Evolutionary conservation across 2,329 filamentous ascomycete species (phyloP).

Genomic region (Epichloe sibirici): DNA sequence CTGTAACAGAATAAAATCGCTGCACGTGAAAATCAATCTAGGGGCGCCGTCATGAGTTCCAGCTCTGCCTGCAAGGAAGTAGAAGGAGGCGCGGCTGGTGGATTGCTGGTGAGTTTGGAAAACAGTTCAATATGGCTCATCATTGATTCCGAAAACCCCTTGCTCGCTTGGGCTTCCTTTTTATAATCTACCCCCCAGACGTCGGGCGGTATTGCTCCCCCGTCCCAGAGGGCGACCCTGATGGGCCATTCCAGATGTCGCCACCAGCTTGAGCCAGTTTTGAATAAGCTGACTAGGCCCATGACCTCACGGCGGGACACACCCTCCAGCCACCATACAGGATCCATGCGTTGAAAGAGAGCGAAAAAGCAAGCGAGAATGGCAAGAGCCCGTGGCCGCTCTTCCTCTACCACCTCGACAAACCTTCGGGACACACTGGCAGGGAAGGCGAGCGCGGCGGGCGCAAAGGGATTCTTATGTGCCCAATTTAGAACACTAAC

Average conservation of each 20-base stretch:
- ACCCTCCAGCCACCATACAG: conserved; percentile 58
- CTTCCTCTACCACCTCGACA: conserved; percentile 45
- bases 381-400: conserved; percentile 48
- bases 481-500: conserved; percentile 57
- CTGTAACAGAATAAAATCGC: neutral
- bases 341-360: conserved; percentile 47
- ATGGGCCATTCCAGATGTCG: conserved; percentile 49
- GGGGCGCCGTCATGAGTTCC: conserved; percentile 19
- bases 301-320: conserved; percentile 54
- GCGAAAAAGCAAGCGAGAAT: conserved; percentile 57
- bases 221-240: conserved; percentile 45
- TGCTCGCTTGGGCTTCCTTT: conserved; percentile 25
- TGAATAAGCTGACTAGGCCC: conserved; percentile 48
- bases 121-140: conserved; percentile 29
- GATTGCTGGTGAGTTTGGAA: conserved; percentile 23
- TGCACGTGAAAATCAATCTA: conserved; percentile 16
- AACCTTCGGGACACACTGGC: conserved; percentile 50
- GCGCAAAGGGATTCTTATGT: conserved; percentile 45
- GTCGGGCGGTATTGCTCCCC: conserved; percentile 38
- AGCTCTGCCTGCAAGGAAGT: conserved; percentile 20
- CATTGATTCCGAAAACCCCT: conserved; percentile 23
- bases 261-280: conserved; percentile 48
- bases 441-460: conserved; percentile 49
- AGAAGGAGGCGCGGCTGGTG: conserved; percentile 14
- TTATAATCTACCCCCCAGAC: conserved; percentile 44